A percentile compares a stretch with the other conserved stretches of the same genome.
These are phyloP conservation scores for Penicillium occitanis DNA, from an alignment of 2,329 filamentous ascomycete genomes.

Conservation along the genomic window DNA sequence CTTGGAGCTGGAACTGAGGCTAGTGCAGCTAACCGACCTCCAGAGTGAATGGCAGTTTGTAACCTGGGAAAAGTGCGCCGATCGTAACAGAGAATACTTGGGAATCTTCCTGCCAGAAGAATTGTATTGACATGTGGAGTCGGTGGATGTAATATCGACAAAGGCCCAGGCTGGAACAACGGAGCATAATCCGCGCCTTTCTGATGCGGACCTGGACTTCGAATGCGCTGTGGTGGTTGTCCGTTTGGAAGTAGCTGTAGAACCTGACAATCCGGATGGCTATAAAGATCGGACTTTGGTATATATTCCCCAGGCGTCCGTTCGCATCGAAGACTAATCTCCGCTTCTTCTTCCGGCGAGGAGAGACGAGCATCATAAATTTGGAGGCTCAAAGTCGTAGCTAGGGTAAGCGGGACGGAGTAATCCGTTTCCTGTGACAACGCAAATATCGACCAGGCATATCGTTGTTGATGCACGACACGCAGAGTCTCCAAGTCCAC, in stretches of 20 bases:
- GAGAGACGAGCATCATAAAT: slow-evolving; percentile 70
- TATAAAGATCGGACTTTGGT: slow-evolving; percentile 33
- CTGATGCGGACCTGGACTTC: slow-evolving; percentile 36
- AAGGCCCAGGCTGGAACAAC: slow-evolving; percentile 75
- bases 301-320: slow-evolving; percentile 28
- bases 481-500: slow-evolving; percentile 75
- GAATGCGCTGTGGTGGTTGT: slow-evolving; percentile 38
- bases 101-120: slow-evolving; percentile 84
- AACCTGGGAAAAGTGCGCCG: slow-evolving; percentile 79
- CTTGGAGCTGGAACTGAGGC: slow-evolving; percentile 60
- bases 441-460: slow-evolving; percentile 79
- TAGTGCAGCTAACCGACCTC: slow-evolving; percentile 73
- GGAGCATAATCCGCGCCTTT: slow-evolving; percentile 60
- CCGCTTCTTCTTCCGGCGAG: slow-evolving; percentile 35
- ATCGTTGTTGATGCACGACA: slow-evolving; percentile 67
- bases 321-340: slow-evolving; percentile 38
- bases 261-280: slow-evolving; percentile 34
- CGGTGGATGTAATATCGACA: slow-evolving; percentile 78
- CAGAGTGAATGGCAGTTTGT: slow-evolving; percentile 76
- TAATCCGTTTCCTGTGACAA: slow-evolving; percentile 67
- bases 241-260: slow-evolving; percentile 36
- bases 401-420: slow-evolving; percentile 74
- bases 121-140: slow-evolving; percentile 69
- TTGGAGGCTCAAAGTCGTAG: slow-evolving; percentile 77
- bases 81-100: slow-evolving; percentile 85